phyloP scores from a whole-genome alignment of 1,284 basidiomycete genomes.

The Termitomyces sp. region DNA sequence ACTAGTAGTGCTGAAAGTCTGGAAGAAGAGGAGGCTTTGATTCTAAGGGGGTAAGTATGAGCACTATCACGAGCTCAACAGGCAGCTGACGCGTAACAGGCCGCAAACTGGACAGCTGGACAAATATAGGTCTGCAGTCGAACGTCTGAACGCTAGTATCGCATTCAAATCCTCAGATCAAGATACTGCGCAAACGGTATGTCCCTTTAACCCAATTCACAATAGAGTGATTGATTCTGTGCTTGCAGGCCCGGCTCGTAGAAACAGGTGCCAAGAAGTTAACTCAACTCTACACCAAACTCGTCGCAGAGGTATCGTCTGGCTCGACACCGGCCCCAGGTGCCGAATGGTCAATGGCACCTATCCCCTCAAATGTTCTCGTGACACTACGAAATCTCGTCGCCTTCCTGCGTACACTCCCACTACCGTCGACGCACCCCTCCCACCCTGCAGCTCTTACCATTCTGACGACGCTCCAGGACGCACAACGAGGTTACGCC shows the following conservation, averaged over 20 bases:
- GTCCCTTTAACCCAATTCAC: not conserved
- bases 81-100: conserved; percentile 28
- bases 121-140: conserved; percentile 63
- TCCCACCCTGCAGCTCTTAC: conserved; percentile 67
- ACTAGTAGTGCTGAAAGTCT: conserved; percentile 72
- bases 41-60: conserved; percentile 60
- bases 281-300: conserved; percentile 71
- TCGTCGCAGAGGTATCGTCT: conserved; percentile 76
- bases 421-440: conserved; percentile 69
- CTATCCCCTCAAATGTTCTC: conserved; percentile 53
- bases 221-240: not conserved
- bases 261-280: conserved; percentile 79
- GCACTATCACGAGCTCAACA: not conserved
- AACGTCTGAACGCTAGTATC: conserved; percentile 71
- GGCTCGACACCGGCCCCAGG: conserved; percentile 58
- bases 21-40: conserved; percentile 70
- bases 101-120: conserved; percentile 64
- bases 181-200: conserved; percentile 55
- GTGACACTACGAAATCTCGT: conserved; percentile 57
- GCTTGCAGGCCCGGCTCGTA: conserved; percentile 57
- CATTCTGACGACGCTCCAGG: conserved; percentile 60
- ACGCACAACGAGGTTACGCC: conserved; percentile 75
- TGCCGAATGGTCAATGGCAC: conserved; percentile 45
- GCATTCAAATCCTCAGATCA: conserved; percentile 66
- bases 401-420: conserved; percentile 61